These are phyloP conservation scores for Juncus effusus DNA, from an alignment of 176 grass and related monocot species.

Conservation along the genomic window DNA sequence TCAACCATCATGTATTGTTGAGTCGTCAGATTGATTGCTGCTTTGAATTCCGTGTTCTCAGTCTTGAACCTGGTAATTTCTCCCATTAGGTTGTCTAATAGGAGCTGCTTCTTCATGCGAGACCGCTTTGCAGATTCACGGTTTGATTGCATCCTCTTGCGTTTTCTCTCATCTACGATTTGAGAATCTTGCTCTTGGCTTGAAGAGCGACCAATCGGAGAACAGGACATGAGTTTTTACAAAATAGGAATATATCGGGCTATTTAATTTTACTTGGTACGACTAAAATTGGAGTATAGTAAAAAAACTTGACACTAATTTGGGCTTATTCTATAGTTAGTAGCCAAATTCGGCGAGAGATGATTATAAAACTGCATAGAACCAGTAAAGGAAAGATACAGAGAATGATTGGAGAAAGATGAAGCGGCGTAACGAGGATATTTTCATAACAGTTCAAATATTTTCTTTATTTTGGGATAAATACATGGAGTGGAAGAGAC, in stretches of 20 bases:
- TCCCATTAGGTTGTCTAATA: conserved; percentile 34
- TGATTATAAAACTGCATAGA: conserved; percentile 73
- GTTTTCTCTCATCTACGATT: conserved; percentile 49
- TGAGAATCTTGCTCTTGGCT: conserved; percentile 33
- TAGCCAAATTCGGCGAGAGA: neutral
- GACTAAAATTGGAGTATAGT: neutral
- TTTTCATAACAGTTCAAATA: conserved; percentile 36
- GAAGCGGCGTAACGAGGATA: conserved; percentile 41
- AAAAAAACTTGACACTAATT: conserved; percentile 15
- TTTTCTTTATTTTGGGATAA: neutral
- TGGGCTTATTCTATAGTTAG: conserved; percentile 26
- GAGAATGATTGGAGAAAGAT: conserved; percentile 92
- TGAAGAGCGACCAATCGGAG: conserved; percentile 22
- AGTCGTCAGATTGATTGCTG: conserved; percentile 8
- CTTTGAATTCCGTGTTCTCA: conserved; percentile 46
- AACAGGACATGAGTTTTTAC: conserved; percentile 15
- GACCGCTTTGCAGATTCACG: conserved; percentile 71
- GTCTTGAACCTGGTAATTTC: conserved; percentile 24
- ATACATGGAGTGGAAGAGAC: neutral
- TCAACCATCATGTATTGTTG: conserved; percentile 40
- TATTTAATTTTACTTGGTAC: conserved; percentile 11
- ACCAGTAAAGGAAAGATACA: conserved; percentile 86
- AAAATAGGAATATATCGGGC: neutral
- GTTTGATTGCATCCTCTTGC: conserved; percentile 77
- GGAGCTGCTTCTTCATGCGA: conserved; percentile 59